These are phyloP conservation scores for Flaveria ramosissima DNA, from an alignment of 129 eudicot genomes.

Conservation along the genomic window DNA sequence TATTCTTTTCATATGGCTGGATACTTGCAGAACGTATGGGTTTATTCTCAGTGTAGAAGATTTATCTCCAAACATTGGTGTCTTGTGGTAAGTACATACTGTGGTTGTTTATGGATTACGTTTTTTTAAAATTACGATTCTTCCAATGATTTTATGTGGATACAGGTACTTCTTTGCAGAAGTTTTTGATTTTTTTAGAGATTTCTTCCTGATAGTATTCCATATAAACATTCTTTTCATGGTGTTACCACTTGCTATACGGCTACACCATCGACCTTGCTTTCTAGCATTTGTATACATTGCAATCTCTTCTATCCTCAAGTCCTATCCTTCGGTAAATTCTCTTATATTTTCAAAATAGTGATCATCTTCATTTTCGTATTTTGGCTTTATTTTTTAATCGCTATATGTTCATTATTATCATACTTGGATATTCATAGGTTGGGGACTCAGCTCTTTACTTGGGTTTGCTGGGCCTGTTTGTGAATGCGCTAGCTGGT, in stretches of 20 bases:
- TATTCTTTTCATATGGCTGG: slow-evolving; percentile 17
- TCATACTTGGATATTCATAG: slow-evolving; percentile 36
- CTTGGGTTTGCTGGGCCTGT: slow-evolving; percentile 74
- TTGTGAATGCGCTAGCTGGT: slow-evolving; percentile 91
- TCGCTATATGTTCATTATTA: background rate
- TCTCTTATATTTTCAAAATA: background rate
- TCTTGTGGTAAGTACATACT: slow-evolving; percentile 60
- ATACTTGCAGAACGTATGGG: slow-evolving; percentile 80
- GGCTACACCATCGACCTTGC: slow-evolving; percentile 84
- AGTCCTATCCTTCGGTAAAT: slow-evolving; percentile 94
- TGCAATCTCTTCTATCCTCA: slow-evolving; percentile 82
- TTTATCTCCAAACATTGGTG: slow-evolving; percentile 94
- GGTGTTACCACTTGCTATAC: slow-evolving; percentile 90
- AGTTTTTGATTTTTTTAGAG: slow-evolving; percentile 92
- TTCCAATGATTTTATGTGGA: slow-evolving; percentile 20
- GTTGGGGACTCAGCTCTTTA: slow-evolving; percentile 92
- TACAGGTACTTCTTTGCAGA: slow-evolving; percentile 99
- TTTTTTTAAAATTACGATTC: slow-evolving; percentile 2
- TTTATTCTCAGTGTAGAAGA: slow-evolving; percentile 87
- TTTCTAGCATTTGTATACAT: slow-evolving; percentile 87
- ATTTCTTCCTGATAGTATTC: slow-evolving; percentile 82
- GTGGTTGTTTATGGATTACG: slow-evolving; percentile 8
- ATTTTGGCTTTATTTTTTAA: background rate
- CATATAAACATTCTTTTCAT: slow-evolving; percentile 87
- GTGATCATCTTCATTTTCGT: slow-evolving; percentile 7